Evolutionary conservation across 1,284 basidiomycete species (phyloP).

Genomic region (Trametes pubescens): DNA sequence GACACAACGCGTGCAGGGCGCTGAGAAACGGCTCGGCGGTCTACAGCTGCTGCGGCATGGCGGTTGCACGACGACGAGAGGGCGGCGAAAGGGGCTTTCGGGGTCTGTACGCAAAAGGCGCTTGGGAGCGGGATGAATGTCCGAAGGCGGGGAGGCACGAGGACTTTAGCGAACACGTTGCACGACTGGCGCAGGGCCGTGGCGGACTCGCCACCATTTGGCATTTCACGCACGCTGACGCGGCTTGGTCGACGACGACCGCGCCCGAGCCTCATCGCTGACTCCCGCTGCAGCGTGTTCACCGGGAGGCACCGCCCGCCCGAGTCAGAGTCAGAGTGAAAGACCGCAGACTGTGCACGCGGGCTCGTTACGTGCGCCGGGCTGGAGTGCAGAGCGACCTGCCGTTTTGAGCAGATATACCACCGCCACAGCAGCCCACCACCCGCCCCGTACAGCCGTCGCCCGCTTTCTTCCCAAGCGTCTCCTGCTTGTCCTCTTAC

Average conservation of each 20-base stretch:
- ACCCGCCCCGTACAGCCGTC: slow-evolving; percentile 33
- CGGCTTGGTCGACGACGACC: slow-evolving; percentile 18
- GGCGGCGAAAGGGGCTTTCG: slow-evolving; percentile 7
- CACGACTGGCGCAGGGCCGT: slow-evolving; percentile 27
- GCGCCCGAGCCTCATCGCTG: slow-evolving; percentile 5
- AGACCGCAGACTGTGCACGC: not conserved
- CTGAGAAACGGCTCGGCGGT: not conserved
- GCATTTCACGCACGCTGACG: slow-evolving; percentile 25
- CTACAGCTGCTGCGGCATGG: not conserved
- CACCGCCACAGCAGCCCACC: slow-evolving; percentile 30
- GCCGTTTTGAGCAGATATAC: slow-evolving; percentile 24
- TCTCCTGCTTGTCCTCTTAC: slow-evolving; percentile 31
- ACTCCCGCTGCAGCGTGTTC: slow-evolving; percentile 4
- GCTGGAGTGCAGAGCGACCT: slow-evolving; percentile 2
- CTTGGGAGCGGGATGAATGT: slow-evolving; percentile 22
- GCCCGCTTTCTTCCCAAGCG: slow-evolving; percentile 33
- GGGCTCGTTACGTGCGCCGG: not conserved
- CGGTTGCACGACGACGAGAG: slow-evolving; percentile 8
- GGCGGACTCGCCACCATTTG: slow-evolving; percentile 14
- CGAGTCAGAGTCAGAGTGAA: slow-evolving; percentile 15
- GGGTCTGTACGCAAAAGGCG: slow-evolving; percentile 20
- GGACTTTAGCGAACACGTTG: slow-evolving; percentile 32
- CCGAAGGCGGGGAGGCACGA: slow-evolving; percentile 25
- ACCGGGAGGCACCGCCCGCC: not conserved
- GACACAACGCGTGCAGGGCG: not conserved